Conservation (phyloP, 768 basidiomycete genomes). For the Lentinula detonsa region DNA sequence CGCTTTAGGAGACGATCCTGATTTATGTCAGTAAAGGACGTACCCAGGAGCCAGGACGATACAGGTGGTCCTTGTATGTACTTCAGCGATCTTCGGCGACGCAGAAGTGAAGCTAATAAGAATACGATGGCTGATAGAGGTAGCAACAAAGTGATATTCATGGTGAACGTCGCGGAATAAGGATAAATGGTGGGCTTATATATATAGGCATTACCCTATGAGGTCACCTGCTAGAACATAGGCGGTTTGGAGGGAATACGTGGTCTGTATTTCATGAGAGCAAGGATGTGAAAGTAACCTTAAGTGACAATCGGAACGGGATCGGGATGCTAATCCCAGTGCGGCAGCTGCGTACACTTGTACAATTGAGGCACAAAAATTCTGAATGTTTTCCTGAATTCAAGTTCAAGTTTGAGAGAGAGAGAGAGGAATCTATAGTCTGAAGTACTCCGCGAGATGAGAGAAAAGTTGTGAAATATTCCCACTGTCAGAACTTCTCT, state of each 20-base stretch:
- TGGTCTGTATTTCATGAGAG: not conserved
- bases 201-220: not conserved
- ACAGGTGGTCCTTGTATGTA: not conserved
- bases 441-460: not conserved
- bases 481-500: not conserved
- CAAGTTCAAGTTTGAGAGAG: too few relatives aligned
- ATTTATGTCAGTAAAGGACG: not conserved
- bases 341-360: too few relatives aligned
- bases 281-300: not conserved
- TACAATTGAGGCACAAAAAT: too few relatives aligned
- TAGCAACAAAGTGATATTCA: not conserved
- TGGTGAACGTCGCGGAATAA: not conserved
- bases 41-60: not conserved
- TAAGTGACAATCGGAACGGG: not conserved
- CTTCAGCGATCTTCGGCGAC: not conserved
- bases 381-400: too few relatives aligned
- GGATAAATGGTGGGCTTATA: not conserved
- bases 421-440: not conserved
- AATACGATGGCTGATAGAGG: not conserved
- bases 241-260: not conserved
- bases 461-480: not conserved
- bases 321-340: not conserved
- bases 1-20: not conserved
- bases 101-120: not conserved
- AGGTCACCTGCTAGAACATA: not conserved